Evolutionary conservation across 2,329 filamentous ascomycete species (phyloP).

Genomic region (Parascedosporium putredinis): DNA sequence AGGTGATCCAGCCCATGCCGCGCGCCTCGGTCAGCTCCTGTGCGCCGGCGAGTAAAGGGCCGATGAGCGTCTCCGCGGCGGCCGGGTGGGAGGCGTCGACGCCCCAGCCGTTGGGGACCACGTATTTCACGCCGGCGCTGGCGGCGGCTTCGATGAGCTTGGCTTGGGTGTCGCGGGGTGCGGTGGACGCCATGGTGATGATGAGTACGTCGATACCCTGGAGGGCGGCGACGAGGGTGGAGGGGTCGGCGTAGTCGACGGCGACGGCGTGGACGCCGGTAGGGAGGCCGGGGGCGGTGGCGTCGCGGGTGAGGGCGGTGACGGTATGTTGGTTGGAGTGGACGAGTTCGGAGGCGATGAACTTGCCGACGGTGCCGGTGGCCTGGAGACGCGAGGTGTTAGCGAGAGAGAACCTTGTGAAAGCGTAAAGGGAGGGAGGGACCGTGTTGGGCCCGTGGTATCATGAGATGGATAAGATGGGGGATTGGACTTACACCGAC

Average conservation of each 20-base stretch:
- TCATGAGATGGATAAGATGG: not conserved
- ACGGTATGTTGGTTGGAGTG: conserved; percentile 38
- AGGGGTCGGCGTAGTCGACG: conserved; percentile 33
- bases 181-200: conserved; percentile 34
- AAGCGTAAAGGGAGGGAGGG: too few species aligned
- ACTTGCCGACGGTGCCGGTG: conserved; percentile 28
- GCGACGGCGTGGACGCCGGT: conserved; percentile 27
- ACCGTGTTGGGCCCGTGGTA: too few species aligned
- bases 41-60: conserved; percentile 10
- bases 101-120: conserved; percentile 39
- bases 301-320: conserved; percentile 39
- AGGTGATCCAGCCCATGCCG: conserved; percentile 21
- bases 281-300: conserved; percentile 28
- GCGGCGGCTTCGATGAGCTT: conserved; percentile 38
- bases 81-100: conserved; percentile 21
- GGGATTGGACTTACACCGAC: conserved; percentile 33
- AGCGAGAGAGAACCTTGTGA: too few species aligned
- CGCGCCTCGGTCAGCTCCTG: conserved; percentile 27
- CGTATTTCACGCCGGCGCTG: conserved; percentile 37
- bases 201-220: conserved; percentile 42
- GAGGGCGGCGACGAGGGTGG: conserved; percentile 36
- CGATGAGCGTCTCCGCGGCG: conserved; percentile 19
- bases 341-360: conserved; percentile 32
- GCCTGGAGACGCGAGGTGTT: conserved; percentile 21
- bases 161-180: conserved; percentile 29